Conservation (phyloP, 1,284 basidiomycete species). For the Mycena citricolor region DNA sequence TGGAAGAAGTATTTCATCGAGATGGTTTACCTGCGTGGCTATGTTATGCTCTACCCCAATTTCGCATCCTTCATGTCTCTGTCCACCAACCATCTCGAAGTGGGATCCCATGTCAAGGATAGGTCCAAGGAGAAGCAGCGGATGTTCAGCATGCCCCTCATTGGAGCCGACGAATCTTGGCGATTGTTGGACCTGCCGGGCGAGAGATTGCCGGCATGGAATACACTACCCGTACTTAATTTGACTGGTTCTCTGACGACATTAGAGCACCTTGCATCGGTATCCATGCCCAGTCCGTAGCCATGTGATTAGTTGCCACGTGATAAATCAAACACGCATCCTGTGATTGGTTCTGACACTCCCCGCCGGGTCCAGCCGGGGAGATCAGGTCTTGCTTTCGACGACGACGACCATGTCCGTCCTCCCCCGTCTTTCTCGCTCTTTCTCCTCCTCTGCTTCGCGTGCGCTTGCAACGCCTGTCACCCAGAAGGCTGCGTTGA, state of each 20-base stretch:
- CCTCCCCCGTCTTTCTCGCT: conserved; percentile 27
- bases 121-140: conserved; percentile 58
- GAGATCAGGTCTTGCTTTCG: too few species aligned
- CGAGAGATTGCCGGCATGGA: conserved; percentile 51
- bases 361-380: too few species aligned
- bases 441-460: conserved; percentile 41
- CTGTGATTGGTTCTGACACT: too few species aligned
- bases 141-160: conserved; percentile 67
- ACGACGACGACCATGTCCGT: conserved; percentile 22
- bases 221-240: conserved; percentile 63
- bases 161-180: conserved; percentile 40
- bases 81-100: conserved; percentile 83
- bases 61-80: conserved; percentile 67
- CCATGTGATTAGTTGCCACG: too few species aligned
- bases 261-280: too few species aligned
- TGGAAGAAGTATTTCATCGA: conserved; percentile 91
- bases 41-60: conserved; percentile 86
- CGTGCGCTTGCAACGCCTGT: conserved; percentile 45
- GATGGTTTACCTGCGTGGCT: conserved; percentile 74
- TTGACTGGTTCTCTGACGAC: conserved; percentile 62
- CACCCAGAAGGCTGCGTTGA: conserved; percentile 46
- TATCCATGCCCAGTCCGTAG: too few species aligned
- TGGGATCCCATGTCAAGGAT: conserved; percentile 73
- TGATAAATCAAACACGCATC: too few species aligned
- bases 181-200: conserved; percentile 44